Evolutionary conservation across 148 eudicot species (phyloP).

Genomic region (Vaccinium myrtillus): DNA sequence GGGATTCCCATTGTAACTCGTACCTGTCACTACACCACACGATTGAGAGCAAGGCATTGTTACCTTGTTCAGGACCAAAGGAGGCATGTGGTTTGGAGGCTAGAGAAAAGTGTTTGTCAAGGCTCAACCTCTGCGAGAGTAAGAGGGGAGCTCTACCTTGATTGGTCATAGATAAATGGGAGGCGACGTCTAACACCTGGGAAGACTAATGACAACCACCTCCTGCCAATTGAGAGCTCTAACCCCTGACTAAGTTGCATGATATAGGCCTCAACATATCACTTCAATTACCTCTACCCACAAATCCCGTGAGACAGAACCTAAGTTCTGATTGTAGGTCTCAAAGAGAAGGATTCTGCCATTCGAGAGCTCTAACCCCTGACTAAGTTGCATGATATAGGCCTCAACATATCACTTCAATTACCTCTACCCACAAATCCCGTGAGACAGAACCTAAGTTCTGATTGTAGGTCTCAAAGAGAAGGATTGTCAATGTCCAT

Average conservation of each 20-base stretch:
- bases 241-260: not conserved
- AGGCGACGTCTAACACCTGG: not conserved
- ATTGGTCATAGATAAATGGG: not conserved
- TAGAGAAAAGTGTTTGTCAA: not conserved
- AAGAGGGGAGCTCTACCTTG: not conserved
- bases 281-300: not conserved
- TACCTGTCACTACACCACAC: not conserved
- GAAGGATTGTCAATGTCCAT: not conserved
- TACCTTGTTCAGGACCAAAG: not conserved
- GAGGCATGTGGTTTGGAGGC: not conserved
- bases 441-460: not conserved
- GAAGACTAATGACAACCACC: not conserved
- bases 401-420: not conserved
- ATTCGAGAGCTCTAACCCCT: not conserved
- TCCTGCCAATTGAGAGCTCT: not conserved
- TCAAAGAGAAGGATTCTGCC: not conserved
- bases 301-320: not conserved
- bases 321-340: not conserved
- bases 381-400: not conserved
- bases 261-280: not conserved
- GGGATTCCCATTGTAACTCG: not conserved
- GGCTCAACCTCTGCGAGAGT: not conserved
- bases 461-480: not conserved
- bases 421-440: not conserved
- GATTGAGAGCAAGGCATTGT: not conserved